Evolutionary conservation across 2,329 filamentous ascomycete genomes (phyloP), one percentile per base, ranked within the genome.

Genomic region (Colletotrichum cereale): DNA sequence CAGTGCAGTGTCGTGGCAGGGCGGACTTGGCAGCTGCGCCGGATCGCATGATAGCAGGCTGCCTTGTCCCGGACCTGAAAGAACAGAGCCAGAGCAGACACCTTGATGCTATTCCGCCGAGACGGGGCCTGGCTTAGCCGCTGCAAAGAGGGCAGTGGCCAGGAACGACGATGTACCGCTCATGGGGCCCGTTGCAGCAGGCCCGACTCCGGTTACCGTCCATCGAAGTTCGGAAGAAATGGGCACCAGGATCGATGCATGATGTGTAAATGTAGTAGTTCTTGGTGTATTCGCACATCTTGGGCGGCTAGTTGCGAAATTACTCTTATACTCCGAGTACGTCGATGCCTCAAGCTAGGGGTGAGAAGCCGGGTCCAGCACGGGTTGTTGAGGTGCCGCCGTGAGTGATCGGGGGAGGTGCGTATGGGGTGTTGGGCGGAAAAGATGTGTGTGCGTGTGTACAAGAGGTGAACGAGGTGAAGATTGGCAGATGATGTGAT

Each of bases 181-280:
- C 92, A 79, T 94, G 92, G 36, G 92, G 92, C 0, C 91, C 88
- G 67, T 86, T 85, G 7, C 87, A 77, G 75, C 92, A 94, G 40
- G 87, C 84, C 40, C 85, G 81, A 69, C 89, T 86, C 73, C 85
- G 86, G 78, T 84, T 88, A 67, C 91, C 91, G 76, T 94, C 92
- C 63, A 91, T 84, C 1, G 89, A 89, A 2, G 90, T 93, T 74
- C 88, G 86, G 79, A 92, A 91, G 81, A 93, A 93, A 80, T 94
- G 92, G 21, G 88, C 85, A 50, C 89, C 89, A 0, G 91, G 92
- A 77, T 93, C 90, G 67, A 86, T 81, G 77, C 92, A 94, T 53
- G 88, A 86, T 68, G 90, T 90, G 82, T 93, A 94, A 80, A 94
- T 91, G 82, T 93, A 93, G 80, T 91, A 94, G 81, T 93, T 93